Conservation (phyloP, 345 rosid genomes). For the Ceriops tagal region DNA sequence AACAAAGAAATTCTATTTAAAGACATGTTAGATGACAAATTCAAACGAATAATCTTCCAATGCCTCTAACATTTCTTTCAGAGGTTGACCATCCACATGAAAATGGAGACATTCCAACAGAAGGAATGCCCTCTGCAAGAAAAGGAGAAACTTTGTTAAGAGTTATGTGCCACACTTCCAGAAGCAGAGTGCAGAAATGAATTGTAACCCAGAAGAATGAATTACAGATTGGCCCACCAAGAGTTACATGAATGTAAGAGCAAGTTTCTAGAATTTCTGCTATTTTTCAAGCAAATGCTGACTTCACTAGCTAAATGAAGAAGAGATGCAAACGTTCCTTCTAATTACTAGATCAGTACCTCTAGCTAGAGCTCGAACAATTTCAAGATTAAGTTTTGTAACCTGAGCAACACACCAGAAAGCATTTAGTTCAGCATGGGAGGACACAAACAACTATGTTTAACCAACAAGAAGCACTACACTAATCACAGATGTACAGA, state of each 20-base stretch:
- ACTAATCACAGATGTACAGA: too few species aligned
- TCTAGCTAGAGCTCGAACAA: constrained; percentile 87
- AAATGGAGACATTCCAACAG: constrained; percentile 82
- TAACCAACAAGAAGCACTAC: too few species aligned
- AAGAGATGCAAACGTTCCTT: constrained; percentile 1
- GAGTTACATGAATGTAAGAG: background rate
- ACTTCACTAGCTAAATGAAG: background rate
- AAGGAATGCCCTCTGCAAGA: constrained; percentile 85
- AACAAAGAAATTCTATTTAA: background rate
- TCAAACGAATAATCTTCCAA: constrained; percentile 6
- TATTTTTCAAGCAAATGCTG: background rate
- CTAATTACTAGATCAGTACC: constrained; percentile 39
- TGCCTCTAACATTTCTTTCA: constrained; percentile 59
- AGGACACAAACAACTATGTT: too few species aligned
- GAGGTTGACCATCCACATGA: constrained; percentile 9
- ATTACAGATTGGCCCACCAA: background rate
- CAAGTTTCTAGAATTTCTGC: background rate
- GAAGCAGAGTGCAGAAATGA: constrained; percentile 12
- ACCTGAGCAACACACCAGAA: constrained; percentile 44
- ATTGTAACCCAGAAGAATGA: background rate
- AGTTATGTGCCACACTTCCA: constrained; percentile 2
- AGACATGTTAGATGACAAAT: constrained; percentile 9
- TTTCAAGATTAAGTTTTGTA: constrained; percentile 75
- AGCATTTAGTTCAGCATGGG: background rate
- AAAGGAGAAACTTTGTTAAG: constrained; percentile 18